phyloP scores from a whole-genome alignment of 805 yeast genomes.

The Candida michaelii region DNA sequence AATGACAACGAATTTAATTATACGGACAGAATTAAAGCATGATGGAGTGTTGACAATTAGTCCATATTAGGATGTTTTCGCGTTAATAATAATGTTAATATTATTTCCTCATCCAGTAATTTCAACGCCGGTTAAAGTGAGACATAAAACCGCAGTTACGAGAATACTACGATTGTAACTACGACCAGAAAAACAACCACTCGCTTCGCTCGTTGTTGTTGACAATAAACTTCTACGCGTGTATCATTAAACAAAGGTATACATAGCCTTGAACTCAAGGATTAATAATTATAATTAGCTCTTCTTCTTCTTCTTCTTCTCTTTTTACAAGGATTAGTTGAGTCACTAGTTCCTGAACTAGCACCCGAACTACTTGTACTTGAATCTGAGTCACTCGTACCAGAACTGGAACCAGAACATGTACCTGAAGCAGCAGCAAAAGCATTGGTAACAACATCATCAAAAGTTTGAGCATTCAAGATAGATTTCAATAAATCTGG shows the following conservation, averaged over 20 bases:
- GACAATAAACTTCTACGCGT: conserved; percentile 6
- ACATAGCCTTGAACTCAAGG: neutral
- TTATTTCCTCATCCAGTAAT: neutral
- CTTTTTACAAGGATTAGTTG: conserved; percentile 27
- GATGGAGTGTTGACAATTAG: neutral
- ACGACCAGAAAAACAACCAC: too few species aligned
- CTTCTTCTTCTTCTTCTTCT: conserved; percentile 37
- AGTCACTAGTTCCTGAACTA: conserved; percentile 3
- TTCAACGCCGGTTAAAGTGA: too few species aligned
- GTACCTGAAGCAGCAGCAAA: conserved; percentile 11
- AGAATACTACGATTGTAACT: too few species aligned
- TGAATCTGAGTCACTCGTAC: neutral
- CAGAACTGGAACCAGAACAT: conserved; percentile 2
- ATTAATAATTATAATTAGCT: conserved; percentile 17
- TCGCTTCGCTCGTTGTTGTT: too few species aligned
- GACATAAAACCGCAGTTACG: too few species aligned
- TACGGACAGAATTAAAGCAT: too few species aligned
- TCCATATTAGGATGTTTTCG: conserved; percentile 3
- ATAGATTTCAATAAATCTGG: conserved; percentile 33
- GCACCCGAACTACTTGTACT: conserved; percentile 5
- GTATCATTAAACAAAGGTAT: conserved; percentile 8
- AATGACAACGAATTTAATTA: too few species aligned
- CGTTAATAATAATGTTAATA: too few species aligned
- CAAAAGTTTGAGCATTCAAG: conserved; percentile 31
- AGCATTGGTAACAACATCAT: conserved; percentile 30